Evolutionary conservation across 108 stramenopile species (phyloP).

Genomic region (Skeletonema tropicum): DNA sequence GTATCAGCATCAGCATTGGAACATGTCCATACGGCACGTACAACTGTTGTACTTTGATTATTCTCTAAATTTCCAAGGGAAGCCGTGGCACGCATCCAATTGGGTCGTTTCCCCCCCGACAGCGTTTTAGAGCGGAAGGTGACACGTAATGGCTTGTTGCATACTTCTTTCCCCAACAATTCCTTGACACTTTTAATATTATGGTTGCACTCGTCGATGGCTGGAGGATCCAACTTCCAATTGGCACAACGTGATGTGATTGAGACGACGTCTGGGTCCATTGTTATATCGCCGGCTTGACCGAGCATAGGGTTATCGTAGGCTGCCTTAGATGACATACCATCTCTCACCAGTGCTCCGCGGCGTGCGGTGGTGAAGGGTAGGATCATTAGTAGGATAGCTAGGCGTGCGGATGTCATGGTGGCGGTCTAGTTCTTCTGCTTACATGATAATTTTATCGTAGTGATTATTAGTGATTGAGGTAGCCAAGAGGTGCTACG

Average conservation of each 20-base stretch:
- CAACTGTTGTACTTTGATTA: constrained; percentile 5
- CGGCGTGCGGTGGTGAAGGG: constrained; percentile 28
- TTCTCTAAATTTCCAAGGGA: constrained; percentile 15
- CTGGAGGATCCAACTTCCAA: constrained; percentile 38
- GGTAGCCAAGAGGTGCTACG: no score
- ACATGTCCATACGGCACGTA: constrained; percentile 49
- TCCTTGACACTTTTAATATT: background rate
- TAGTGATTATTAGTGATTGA: no score
- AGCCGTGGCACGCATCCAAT: constrained; percentile 52
- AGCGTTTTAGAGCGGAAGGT: constrained; percentile 37
- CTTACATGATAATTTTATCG: no score
- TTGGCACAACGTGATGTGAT: constrained; percentile 33
- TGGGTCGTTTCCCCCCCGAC: constrained; percentile 38
- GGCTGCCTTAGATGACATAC: constrained; percentile 42
- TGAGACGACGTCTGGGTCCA: constrained; percentile 37
- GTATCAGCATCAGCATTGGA: constrained; percentile 27
- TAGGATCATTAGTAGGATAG: constrained; percentile 10
- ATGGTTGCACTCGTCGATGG: background rate
- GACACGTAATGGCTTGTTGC: constrained; percentile 23
- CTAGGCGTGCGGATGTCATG: constrained; percentile 3
- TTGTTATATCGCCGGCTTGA: constrained; percentile 31
- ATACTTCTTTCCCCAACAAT: constrained; percentile 4
- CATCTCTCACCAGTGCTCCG: constrained; percentile 44
- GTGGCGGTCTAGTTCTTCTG: background rate
- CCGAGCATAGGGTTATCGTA: constrained; percentile 45